Conservation (phyloP, 768 basidiomycete species). For the Kwoniella heveanensis region DNA sequence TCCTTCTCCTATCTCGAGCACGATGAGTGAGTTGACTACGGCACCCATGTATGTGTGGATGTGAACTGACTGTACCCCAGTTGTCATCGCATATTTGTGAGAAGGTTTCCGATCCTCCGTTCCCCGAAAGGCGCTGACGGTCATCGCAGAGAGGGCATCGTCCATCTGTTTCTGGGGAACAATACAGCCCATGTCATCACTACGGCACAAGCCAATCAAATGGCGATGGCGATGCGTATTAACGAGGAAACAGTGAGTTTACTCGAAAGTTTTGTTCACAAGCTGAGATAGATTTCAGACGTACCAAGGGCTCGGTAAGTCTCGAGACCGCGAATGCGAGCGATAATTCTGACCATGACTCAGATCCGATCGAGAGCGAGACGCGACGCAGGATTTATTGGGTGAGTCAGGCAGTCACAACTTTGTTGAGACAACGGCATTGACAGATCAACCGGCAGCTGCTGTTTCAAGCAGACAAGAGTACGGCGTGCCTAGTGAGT, state of each 20-base stretch:
- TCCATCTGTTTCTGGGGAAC: conserved; percentile 46
- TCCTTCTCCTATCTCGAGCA: conserved; percentile 29
- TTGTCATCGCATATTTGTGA: conserved; percentile 43
- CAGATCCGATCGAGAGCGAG: conserved; percentile 81
- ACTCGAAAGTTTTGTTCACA: neutral
- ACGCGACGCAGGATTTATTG: conserved; percentile 70
- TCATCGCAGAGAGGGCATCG: conserved; percentile 39
- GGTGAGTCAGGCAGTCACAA: no score
- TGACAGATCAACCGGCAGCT: conserved; percentile 67
- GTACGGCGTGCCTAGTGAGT: conserved; percentile 40
- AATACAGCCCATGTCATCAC: conserved; percentile 46
- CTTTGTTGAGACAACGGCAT: neutral
- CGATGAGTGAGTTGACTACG: conserved; percentile 34
- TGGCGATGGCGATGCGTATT: conserved; percentile 41
- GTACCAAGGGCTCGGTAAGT: conserved; percentile 64
- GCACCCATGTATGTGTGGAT: no score
- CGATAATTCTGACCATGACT: neutral
- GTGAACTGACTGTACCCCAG: conserved; percentile 7
- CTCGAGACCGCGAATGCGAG: neutral
- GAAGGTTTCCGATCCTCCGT: neutral
- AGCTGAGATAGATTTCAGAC: conserved; percentile 26
- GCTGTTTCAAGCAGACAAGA: conserved; percentile 89
- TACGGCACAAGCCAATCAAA: conserved; percentile 40
- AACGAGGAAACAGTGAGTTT: conserved; percentile 48
- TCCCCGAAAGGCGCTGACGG: neutral